These are phyloP conservation scores for Heterobasidion irregulare DNA, from an alignment of 1,284 basidiomycete species.

Conservation along the genomic window DNA sequence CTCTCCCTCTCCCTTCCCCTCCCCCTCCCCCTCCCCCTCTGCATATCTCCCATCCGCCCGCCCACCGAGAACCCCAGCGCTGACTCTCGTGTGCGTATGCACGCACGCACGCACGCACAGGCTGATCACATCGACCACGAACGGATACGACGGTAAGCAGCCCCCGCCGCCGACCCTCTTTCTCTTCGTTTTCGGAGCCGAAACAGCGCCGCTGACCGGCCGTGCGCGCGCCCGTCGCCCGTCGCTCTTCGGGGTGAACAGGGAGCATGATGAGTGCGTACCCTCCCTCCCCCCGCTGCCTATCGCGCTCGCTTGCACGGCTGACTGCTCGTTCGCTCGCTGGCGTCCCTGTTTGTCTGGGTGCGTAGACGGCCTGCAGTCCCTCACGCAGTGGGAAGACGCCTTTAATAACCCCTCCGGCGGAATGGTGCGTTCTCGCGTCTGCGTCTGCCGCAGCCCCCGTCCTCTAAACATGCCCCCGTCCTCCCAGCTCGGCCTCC, in stretches of 20 bases:
- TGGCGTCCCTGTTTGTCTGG: too few species aligned
- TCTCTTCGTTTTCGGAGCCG: too few species aligned
- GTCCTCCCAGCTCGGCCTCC: slow-evolving; percentile 58
- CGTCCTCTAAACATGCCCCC: too few species aligned
- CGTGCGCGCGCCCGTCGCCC: too few species aligned
- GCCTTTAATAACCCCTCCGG: slow-evolving; percentile 49
- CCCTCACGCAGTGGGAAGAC: slow-evolving; percentile 47
- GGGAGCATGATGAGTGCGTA: slow-evolving; percentile 57
- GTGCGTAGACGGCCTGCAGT: slow-evolving; percentile 47
- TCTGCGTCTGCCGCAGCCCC: background rate
- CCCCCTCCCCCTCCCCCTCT: too few species aligned
- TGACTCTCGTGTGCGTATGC: too few species aligned
- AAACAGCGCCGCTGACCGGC: too few species aligned
- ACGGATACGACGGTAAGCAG: slow-evolving; percentile 51
- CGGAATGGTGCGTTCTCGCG: slow-evolving; percentile 22
- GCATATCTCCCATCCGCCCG: too few species aligned
- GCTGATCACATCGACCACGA: slow-evolving; percentile 65
- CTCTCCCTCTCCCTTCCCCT: background rate
- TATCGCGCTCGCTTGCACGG: background rate
- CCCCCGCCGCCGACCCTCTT: too few species aligned
- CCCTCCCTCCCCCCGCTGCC: background rate
- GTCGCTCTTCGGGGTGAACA: slow-evolving; percentile 1
- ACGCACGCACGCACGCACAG: slow-evolving; percentile 22
- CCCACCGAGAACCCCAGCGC: background rate
- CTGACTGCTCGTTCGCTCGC: too few species aligned